Evolutionary conservation across 2,329 filamentous ascomycete species (phyloP).

Genomic region (Aotearoamyces nothofagi): DNA sequence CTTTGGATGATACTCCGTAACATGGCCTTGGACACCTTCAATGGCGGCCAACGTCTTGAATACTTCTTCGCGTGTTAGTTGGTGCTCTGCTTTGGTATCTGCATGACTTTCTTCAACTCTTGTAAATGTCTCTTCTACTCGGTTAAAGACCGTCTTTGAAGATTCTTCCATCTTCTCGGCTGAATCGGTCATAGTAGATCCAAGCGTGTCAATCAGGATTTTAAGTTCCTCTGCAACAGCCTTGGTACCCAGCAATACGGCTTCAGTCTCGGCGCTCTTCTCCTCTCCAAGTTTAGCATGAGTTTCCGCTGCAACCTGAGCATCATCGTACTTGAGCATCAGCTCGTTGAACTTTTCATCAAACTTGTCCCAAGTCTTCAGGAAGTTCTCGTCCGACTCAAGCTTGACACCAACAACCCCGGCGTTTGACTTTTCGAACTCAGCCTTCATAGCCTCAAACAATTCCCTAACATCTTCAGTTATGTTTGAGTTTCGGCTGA

Average conservation of each 20-base stretch:
- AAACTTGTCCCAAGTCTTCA: constrained; percentile 37
- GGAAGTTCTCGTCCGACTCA: constrained; percentile 69
- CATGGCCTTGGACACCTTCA: constrained; percentile 60
- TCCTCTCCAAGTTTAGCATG: constrained; percentile 60
- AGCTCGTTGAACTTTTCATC: constrained; percentile 54
- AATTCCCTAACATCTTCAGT: constrained; percentile 55
- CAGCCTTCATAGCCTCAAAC: constrained; percentile 60
- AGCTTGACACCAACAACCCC: constrained; percentile 68
- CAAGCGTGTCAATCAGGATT: constrained; percentile 71
- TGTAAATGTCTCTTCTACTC: constrained; percentile 63
- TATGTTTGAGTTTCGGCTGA: constrained; percentile 39
- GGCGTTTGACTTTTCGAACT: constrained; percentile 76
- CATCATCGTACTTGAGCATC: constrained; percentile 76
- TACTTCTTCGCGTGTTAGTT: constrained; percentile 68
- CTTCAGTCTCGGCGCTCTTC: constrained; percentile 56
- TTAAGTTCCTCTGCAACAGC: constrained; percentile 76
- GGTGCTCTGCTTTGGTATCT: constrained; percentile 64
- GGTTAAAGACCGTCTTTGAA: constrained; percentile 71
- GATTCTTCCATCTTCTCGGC: constrained; percentile 79
- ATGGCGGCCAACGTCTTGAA: constrained; percentile 59
- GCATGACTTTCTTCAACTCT: constrained; percentile 63
- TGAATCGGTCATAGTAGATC: constrained; percentile 64
- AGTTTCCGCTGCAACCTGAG: constrained; percentile 59
- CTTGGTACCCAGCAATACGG: constrained; percentile 61
- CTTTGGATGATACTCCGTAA: constrained; percentile 75